These are phyloP conservation scores for Centrapalus pauciflorus DNA, from an alignment of 129 eudicot species.

Conservation along the genomic window DNA sequence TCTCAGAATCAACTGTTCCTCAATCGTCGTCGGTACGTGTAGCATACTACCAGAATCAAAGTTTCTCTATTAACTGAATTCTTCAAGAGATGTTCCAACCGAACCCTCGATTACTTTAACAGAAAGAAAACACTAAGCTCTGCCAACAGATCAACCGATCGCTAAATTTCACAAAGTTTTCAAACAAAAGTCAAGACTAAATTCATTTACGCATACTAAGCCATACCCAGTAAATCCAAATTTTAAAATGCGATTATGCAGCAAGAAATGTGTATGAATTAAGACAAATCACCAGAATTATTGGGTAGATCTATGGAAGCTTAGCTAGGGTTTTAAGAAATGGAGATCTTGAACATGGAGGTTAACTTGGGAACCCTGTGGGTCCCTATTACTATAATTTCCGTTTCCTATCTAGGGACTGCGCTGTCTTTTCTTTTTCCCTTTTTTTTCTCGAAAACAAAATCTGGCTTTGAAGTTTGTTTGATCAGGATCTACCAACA, in stretches of 20 bases:
- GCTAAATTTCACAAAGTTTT: background rate
- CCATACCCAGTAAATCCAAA: background rate
- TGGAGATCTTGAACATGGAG: conserved; percentile 24
- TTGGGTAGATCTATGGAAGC: conserved; percentile 17
- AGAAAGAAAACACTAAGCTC: background rate
- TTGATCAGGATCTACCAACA: too few species aligned
- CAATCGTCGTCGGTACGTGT: conserved; percentile 68
- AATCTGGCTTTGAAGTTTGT: too few species aligned
- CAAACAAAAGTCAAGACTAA: conserved; percentile 10
- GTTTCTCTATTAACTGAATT: background rate
- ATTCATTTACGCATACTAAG: background rate
- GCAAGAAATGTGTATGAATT: conserved; percentile 15
- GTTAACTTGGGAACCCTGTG: conserved; percentile 4
- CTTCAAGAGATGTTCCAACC: background rate
- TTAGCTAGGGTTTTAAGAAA: conserved; percentile 28
- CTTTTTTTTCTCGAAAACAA: too few species aligned
- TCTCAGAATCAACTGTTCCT: conserved; percentile 82
- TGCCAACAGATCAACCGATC: conserved; percentile 11
- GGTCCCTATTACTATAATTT: conserved; percentile 19
- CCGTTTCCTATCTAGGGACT: too few species aligned
- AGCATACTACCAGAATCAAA: conserved; percentile 42
- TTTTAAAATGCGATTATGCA: background rate
- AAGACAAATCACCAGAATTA: conserved; percentile 14
- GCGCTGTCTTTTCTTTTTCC: too few species aligned
- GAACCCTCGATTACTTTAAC: conserved; percentile 18